These are phyloP conservation scores for Mycena albidolilacea DNA, from an alignment of 768 basidiomycete species.

Conservation along the genomic window DNA sequence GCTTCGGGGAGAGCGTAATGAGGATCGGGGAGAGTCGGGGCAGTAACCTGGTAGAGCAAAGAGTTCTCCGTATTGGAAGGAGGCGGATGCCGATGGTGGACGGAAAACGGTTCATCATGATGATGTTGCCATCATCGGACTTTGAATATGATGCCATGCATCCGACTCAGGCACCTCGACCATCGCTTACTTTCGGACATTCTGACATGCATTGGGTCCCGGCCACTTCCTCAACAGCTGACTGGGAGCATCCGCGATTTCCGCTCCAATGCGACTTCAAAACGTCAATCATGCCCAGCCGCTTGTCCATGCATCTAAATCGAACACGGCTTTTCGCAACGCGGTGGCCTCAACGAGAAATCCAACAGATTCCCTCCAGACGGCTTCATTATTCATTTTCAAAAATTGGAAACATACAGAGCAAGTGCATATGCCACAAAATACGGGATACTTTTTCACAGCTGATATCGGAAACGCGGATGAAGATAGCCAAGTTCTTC, in stretches of 20 bases:
- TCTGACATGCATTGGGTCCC: no score
- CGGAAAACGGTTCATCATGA: conserved; percentile 26
- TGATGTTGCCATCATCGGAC: neutral
- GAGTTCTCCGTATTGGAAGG: conserved; percentile 10
- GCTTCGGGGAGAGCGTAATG: neutral
- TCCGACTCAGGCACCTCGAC: no score
- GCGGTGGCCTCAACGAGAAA: no score
- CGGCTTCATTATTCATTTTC: neutral
- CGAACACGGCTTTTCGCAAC: no score
- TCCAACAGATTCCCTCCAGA: neutral
- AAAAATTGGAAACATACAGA: neutral
- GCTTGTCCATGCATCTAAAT: no score
- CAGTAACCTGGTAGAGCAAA: conserved; percentile 2
- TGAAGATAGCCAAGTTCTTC: conserved; percentile 61
- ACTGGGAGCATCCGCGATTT: no score
- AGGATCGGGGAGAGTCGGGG: neutral
- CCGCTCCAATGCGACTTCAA: no score
- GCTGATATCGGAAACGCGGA: conserved; percentile 61
- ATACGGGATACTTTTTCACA: conserved; percentile 3
- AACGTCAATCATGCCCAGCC: no score
- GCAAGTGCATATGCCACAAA: neutral
- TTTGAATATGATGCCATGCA: neutral
- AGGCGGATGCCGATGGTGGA: conserved; percentile 13
- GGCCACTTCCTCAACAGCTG: no score
- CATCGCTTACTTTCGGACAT: no score